Evolutionary conservation across 2,329 filamentous ascomycete species (phyloP).

Genomic region (Verticillium klebahnii): DNA sequence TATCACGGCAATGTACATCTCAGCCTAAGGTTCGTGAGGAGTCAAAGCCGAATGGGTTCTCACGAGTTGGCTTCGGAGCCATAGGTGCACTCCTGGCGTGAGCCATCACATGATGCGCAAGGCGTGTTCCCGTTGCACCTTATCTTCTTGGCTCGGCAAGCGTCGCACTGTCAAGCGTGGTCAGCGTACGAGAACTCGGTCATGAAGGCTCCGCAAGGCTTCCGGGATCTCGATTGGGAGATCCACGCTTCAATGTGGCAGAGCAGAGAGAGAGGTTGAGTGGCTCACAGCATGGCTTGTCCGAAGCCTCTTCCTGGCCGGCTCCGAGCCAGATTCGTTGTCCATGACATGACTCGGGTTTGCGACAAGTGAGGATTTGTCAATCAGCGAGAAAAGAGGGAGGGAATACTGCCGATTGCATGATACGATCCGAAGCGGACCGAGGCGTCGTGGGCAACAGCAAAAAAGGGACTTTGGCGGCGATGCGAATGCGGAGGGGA

Average conservation of each 20-base stretch:
- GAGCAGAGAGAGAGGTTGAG: background rate
- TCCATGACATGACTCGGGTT: constrained; percentile 15
- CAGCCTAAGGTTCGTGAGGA: constrained; percentile 5
- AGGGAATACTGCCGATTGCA: background rate
- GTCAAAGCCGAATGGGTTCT: constrained; percentile 12
- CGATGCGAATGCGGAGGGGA: background rate
- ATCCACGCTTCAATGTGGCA: background rate
- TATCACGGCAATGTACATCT: constrained; percentile 14
- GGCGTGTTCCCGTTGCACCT: constrained; percentile 45
- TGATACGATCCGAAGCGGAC: background rate
- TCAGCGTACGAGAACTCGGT: background rate
- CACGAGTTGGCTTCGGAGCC: constrained; percentile 39
- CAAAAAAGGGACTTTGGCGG: background rate
- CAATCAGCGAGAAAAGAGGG: background rate
- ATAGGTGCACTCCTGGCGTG: constrained; percentile 34
- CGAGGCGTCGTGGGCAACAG: background rate
- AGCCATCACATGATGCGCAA: constrained; percentile 32
- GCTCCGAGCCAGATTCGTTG: constrained; percentile 20
- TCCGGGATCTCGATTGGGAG: background rate
- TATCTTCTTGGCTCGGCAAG: constrained; percentile 37
- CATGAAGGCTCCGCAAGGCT: background rate
- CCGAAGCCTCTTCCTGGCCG: constrained; percentile 32
- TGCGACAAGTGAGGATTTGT: background rate
- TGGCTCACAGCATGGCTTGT: constrained; percentile 37
- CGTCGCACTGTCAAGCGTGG: constrained; percentile 34